Base-by-base conservation (phyloP, 371 early-diverging fungal species). In the Zopfochytrium polystomum region DNA sequence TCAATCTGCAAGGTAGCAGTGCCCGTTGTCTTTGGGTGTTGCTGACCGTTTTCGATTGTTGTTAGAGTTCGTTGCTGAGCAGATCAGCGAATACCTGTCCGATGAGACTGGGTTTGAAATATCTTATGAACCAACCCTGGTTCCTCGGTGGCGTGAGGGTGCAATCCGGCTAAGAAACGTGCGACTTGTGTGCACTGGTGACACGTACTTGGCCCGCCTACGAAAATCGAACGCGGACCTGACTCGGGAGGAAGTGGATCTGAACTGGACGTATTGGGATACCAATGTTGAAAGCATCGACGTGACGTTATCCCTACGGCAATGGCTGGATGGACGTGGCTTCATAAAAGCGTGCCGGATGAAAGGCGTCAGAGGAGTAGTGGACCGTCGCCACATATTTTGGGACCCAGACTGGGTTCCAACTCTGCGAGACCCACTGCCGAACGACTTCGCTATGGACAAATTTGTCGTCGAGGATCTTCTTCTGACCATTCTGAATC, bases 111-210 rank as follows among this genome's bases (percentile, higher is more conserved):
- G 96, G 0, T 85, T 88, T 34, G 84, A 86, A 2, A 88, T 97
- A 29, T 81, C 80, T 1, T 92, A 95, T 61, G 95, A 92, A 48
- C 87, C 90, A 2, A 92, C 93, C 5, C 91, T 95, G 55, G 82
- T 89, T 3, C 98, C 98, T 3, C 89, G 89, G 38, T 97, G 96
- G 96, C 83, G 88, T 54, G 87, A 87, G 22, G 95, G 95, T 6
- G 84, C 86, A 22, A 94, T 97, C 51, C 78, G 89, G 7, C 81
- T 97, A 30, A 86, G 82, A 49, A 90, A 96, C 66, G 92, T 97
- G 1, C 71, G 75, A 3, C 50, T 77, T 13, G 44, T 66, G 71
- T 90, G 53, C 66, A 76, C 49, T 81, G 61, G 35, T 38, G 66
- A 73, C 33, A 74, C 75, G 0, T 78, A 73, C 74, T 33, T 46